These are phyloP conservation scores for Sclerotinia nivalis DNA, from an alignment of 2,329 filamentous ascomycete genomes.

Conservation along the genomic window DNA sequence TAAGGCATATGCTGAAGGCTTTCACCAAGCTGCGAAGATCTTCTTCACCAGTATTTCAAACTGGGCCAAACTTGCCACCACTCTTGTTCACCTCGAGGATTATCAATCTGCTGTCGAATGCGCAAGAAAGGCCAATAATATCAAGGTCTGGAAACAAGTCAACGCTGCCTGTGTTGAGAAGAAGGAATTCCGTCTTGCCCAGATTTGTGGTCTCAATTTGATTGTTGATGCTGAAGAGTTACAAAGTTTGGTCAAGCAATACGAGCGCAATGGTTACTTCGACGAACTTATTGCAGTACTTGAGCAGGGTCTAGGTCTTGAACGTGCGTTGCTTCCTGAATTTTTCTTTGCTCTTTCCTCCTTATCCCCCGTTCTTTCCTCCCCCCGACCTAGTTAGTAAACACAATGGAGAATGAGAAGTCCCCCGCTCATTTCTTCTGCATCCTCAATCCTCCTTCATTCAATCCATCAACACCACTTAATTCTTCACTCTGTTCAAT, in stretches of 20 bases:
- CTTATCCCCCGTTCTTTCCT: neutral
- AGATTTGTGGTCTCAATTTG: conserved; percentile 97
- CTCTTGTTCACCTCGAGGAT: conserved; percentile 92
- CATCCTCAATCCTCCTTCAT: neutral
- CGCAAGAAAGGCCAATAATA: conserved; percentile 96
- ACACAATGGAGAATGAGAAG: conserved; percentile 1
- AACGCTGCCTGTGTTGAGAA: conserved; percentile 94
- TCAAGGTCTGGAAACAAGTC: conserved; percentile 99
- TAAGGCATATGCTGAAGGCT: conserved; percentile 93
- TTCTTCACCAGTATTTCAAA: conserved; percentile 98
- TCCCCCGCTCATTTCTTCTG: neutral
- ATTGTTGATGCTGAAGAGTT: conserved; percentile 97
- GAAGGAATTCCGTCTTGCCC: conserved; percentile 98
- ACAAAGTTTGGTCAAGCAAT: conserved; percentile 89
- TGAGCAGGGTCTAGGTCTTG: conserved; percentile 87
- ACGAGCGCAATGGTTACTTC: conserved; percentile 96
- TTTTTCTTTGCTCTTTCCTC: neutral
- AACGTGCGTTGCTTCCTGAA: conserved; percentile 20
- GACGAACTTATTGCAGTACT: conserved; percentile 94
- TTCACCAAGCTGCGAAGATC: conserved; percentile 96
- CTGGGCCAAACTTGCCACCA: conserved; percentile 98
- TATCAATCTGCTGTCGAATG: conserved; percentile 98
- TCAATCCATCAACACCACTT: neutral
- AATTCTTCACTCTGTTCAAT: neutral
- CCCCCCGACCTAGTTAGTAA: neutral